Evolutionary conservation across 2,329 filamentous ascomycete genomes (phyloP), one percentile per base, ranked within the genome.

Genomic region (Rhinocladiella similis): DNA sequence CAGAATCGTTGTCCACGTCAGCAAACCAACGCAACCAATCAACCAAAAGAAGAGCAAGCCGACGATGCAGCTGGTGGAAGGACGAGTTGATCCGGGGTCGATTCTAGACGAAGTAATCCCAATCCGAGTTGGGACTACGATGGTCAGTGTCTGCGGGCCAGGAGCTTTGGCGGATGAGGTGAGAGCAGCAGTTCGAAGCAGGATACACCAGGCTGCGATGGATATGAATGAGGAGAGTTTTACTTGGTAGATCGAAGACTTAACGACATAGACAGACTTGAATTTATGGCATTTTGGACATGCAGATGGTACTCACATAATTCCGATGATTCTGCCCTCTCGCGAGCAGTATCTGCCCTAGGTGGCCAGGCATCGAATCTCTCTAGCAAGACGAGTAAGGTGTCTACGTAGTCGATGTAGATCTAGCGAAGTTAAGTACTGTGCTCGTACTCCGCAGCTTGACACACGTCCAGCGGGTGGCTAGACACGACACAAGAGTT

Each of bases 141-240:
- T 80, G 1, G 83, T 87, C 10, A 84, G 80, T 7, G 83, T 85
- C 5, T 87, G 84, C 69, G 84, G 83, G 3, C 81, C 82, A 6
- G 84, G 84, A 3, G 80, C 80, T 1, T 84, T 87, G 70, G 80
- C 83, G 0, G 84, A 87, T 72, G 79, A 80, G 50, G 84, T 87
- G 1, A 66, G 84, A 25, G 74, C 73, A 16, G 83, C 83, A 2
- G 77, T 81, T 14, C 70, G 84, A 43, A 72, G 71, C 25, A 75
- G 78, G 59, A 73, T 79, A 47, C 76, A 83, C 25, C 73, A 75
- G 20, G 79, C 80, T 5, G 74, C 74, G 48, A 70, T 87, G 7
- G 83, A 86, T 70, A 86, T 86, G 69, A 76, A 83, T 18, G 84
- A 87, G 68, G 84, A 87, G 72, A 81, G 82, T 38, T 87, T 87